Percentiles rank a stretch among this genome's conserved stretches.
phyloP scores from a whole-genome alignment of 345 rosid genomes.

The Populus deltoides region DNA sequence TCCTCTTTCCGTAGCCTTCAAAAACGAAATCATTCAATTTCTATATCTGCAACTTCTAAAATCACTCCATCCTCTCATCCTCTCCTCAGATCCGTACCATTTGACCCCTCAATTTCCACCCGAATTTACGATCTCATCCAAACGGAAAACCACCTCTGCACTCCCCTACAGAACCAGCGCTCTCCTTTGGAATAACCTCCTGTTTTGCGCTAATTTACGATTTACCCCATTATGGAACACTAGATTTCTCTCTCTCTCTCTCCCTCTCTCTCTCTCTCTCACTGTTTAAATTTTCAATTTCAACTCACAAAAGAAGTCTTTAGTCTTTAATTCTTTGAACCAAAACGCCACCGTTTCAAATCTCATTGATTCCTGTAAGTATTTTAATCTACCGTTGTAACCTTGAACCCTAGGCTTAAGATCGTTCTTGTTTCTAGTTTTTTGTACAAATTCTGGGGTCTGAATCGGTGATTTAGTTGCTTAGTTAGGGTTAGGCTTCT shows the following conservation, averaged over 20 bases:
- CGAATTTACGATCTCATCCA: slow-evolving; percentile 27
- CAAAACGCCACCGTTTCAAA: neutral
- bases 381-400: neutral
- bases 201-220: neutral
- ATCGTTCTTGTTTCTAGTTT: slow-evolving; percentile 12
- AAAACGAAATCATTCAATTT: neutral
- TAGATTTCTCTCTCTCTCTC: neutral
- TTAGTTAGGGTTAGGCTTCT: slow-evolving; percentile 35
- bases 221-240: neutral
- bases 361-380: slow-evolving; percentile 13
- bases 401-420: slow-evolving; percentile 19
- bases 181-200: neutral
- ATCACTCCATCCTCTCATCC: neutral
- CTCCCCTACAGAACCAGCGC: neutral
- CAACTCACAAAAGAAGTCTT: neutral
- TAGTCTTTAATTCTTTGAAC: neutral
- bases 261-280: neutral
- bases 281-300: neutral
- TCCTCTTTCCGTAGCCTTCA: neutral
- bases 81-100: slow-evolving; percentile 31
- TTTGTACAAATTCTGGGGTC: slow-evolving; percentile 18
- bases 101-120: slow-evolving; percentile 15
- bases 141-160: neutral
- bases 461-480: slow-evolving; percentile 1
- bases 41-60: neutral